Evolutionary conservation across 495 filamentous ascomycete genomes (phyloP).

Genomic region (Letharia columbiana): DNA sequence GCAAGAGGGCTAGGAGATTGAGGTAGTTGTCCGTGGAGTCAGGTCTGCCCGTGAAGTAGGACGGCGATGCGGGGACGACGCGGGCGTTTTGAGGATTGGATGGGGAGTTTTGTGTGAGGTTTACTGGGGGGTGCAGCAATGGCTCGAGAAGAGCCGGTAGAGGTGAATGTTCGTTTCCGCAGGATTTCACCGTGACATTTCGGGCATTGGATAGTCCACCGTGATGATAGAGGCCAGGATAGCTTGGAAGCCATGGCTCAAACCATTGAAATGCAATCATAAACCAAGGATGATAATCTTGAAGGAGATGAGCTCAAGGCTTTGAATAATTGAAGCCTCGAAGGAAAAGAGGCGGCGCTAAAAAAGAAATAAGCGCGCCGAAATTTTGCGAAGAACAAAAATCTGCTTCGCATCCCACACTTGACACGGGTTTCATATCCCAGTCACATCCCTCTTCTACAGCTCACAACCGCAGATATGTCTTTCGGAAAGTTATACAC

Average conservation of each 20-base stretch:
- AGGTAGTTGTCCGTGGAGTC: constrained; percentile 81
- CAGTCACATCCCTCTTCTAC: neutral
- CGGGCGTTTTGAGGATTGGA: constrained; percentile 44
- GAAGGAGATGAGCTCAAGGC: neutral
- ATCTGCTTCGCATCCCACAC: neutral
- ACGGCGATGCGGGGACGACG: constrained; percentile 72
- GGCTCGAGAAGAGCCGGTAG: constrained; percentile 15
- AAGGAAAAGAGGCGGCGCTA: neutral
- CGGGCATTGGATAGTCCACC: constrained; percentile 6
- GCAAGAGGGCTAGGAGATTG: constrained; percentile 57
- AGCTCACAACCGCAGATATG: constrained; percentile 42
- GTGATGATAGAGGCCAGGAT: constrained; percentile 1
- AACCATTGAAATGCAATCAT: neutral
- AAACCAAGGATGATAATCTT: neutral
- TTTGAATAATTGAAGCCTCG: neutral
- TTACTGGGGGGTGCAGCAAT: constrained; percentile 40
- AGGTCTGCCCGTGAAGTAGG: constrained; percentile 85
- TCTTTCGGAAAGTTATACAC: constrained; percentile 95
- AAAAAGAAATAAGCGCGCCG: neutral
- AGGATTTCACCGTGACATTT: constrained; percentile 7
- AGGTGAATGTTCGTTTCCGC: constrained; percentile 21
- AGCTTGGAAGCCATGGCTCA: constrained; percentile 15
- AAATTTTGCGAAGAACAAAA: neutral
- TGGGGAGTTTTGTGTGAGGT: constrained; percentile 32
- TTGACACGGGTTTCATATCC: neutral